A percentile compares a stretch with the other conserved stretches of the same genome.
Evolutionary conservation across 352 stramenopile genomes (phyloP).

Genomic region (Pythium dissimile): DNA sequence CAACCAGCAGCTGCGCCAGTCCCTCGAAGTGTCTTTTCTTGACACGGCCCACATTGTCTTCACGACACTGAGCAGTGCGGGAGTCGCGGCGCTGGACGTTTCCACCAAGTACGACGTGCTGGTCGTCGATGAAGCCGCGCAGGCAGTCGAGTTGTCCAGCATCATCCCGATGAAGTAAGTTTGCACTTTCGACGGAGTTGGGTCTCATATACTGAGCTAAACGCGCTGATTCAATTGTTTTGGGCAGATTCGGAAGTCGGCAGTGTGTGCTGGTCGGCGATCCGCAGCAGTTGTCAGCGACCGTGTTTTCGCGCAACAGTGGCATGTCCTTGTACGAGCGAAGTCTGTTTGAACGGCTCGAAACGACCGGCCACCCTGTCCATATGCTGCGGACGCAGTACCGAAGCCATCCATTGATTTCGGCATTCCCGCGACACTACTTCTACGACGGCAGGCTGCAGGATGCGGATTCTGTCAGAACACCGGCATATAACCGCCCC

Average conservation of each 20-base stretch:
- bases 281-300: constrained; percentile 92
- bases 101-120: constrained; percentile 78
- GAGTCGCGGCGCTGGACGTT: constrained; percentile 74
- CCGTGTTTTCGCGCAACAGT: constrained; percentile 88
- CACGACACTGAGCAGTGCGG: constrained; percentile 88
- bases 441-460: constrained; percentile 85
- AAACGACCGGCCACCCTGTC: constrained; percentile 83
- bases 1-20: constrained; percentile 65
- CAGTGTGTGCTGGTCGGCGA: constrained; percentile 93
- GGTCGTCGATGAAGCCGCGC: constrained; percentile 84
- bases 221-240: too few relatives aligned
- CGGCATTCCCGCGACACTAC: constrained; percentile 78
- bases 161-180: constrained; percentile 89
- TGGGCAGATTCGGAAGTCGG: constrained; percentile 73
- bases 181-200: too few relatives aligned
- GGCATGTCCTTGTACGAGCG: constrained; percentile 86
- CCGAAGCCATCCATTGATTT: constrained; percentile 81
- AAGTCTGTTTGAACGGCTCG: constrained; percentile 91
- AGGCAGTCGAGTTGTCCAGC: constrained; percentile 83
- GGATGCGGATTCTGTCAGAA: constrained; percentile 78
- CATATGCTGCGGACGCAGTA: constrained; percentile 90
- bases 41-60: constrained; percentile 92
- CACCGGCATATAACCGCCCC: constrained; percentile 54
- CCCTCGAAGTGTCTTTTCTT: constrained; percentile 81
- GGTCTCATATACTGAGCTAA: too few relatives aligned